Evolutionary conservation across 2,329 filamentous ascomycete species (phyloP).

Genomic region (Cercospora berteroae): DNA sequence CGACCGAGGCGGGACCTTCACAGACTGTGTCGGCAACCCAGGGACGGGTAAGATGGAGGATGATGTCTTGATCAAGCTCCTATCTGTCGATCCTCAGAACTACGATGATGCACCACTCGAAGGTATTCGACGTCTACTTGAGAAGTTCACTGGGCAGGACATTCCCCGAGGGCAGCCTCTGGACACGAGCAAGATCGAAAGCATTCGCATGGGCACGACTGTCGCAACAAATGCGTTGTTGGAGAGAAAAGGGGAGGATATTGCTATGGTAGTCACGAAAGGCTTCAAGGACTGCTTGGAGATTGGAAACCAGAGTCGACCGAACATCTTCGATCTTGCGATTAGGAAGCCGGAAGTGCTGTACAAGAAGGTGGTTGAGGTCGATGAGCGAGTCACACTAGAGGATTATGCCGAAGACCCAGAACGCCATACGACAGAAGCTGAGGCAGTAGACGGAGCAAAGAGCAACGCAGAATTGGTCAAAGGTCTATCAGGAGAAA

Average conservation of each 20-base stretch:
- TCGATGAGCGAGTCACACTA: constrained; percentile 85
- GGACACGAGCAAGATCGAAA: constrained; percentile 80
- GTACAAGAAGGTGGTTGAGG: constrained; percentile 81
- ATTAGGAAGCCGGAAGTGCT: constrained; percentile 84
- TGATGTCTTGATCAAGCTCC: constrained; percentile 80
- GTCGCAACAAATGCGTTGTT: constrained; percentile 90
- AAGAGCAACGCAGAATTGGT: constrained; percentile 57
- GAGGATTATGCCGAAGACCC: constrained; percentile 93
- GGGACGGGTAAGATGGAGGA: constrained; percentile 65
- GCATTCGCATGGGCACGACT: constrained; percentile 93
- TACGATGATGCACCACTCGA: constrained; percentile 89
- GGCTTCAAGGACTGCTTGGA: constrained; percentile 84
- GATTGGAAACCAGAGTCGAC: constrained; percentile 87
- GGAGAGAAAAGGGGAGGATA: constrained; percentile 85
- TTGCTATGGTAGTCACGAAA: constrained; percentile 81
- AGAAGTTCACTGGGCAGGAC: constrained; percentile 69
- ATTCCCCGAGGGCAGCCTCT: constrained; percentile 77
- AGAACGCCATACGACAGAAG: constrained; percentile 58
- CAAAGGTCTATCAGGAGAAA: constrained; percentile 70
- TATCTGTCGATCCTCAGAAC: constrained; percentile 86
- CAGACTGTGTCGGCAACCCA: constrained; percentile 83
- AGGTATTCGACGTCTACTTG: constrained; percentile 82
- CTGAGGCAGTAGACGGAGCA: constrained; percentile 50
- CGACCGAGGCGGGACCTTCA: constrained; percentile 82
- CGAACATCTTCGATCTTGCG: constrained; percentile 85